These are phyloP conservation scores for Ciborinia camelliae DNA, from an alignment of 2,329 filamentous ascomycete genomes.

Conservation along the genomic window DNA sequence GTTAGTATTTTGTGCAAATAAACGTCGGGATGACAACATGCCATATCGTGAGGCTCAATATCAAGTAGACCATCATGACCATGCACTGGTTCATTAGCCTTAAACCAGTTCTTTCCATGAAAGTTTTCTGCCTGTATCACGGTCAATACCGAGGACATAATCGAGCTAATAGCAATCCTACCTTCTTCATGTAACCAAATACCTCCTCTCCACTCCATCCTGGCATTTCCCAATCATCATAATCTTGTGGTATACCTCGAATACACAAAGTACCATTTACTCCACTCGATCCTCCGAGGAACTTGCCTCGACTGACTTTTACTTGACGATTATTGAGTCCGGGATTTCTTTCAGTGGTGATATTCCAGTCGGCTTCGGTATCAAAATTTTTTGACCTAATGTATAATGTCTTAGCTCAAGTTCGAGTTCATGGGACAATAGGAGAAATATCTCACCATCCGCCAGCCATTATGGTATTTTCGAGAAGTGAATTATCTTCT, in stretches of 20 bases:
- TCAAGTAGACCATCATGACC: conserved; percentile 52
- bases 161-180: conserved; percentile 26
- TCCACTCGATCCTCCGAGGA: conserved; percentile 49
- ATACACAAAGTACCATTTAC: conserved; percentile 50
- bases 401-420: not conserved
- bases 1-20: not conserved
- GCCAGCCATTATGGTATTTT: conserved; percentile 51
- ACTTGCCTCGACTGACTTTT: conserved; percentile 48
- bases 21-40: conserved; percentile 26
- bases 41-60: conserved; percentile 55
- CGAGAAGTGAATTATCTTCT: conserved; percentile 43
- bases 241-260: conserved; percentile 47
- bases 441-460: conserved; percentile 39
- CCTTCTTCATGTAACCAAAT: conserved; percentile 55
- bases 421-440: not conserved
- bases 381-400: conserved; percentile 46
- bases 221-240: conserved; percentile 54
- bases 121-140: conserved; percentile 51
- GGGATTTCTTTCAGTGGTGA: conserved; percentile 42
- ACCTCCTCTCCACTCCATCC: conserved; percentile 57
- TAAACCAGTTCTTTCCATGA: conserved; percentile 55
- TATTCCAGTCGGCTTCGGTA: conserved; percentile 51
- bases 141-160: not conserved
- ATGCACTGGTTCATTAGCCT: conserved; percentile 47
- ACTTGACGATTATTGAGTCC: conserved; percentile 44